Evolutionary conservation across 2,329 filamentous ascomycete species (phyloP).

Genomic region (Pestalotiopsis sp.): DNA sequence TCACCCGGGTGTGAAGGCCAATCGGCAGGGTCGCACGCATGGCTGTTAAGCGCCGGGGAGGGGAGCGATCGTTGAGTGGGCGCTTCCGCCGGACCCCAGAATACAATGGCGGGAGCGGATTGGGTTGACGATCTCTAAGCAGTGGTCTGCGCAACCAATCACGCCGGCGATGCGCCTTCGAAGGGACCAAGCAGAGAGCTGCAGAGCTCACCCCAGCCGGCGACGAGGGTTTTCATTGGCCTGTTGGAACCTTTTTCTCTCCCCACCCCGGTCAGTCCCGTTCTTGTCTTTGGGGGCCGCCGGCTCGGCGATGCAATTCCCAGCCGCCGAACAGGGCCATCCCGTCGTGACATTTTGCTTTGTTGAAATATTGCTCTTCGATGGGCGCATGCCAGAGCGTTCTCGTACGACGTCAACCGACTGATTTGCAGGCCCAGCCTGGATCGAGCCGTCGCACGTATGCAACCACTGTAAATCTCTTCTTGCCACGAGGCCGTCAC

Average conservation of each 20-base stretch:
- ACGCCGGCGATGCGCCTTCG: slow-evolving; percentile 6
- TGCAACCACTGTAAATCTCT: neutral
- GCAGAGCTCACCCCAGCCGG: neutral
- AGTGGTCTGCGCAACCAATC: slow-evolving; percentile 3
- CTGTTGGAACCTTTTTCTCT: neutral
- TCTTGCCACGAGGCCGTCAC: neutral
- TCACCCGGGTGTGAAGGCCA: neutral
- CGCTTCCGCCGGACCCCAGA: slow-evolving; percentile 7
- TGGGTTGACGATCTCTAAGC: slow-evolving; percentile 1
- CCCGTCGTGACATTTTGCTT: neutral
- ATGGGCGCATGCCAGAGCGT: neutral
- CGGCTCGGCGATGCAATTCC: slow-evolving; percentile 1
- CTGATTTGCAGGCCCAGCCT: neutral
- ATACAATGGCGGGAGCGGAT: slow-evolving; percentile 7
- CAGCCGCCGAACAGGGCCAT: neutral
- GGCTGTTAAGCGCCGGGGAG: slow-evolving; percentile 11
- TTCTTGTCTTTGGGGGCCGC: neutral
- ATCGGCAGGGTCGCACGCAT: slow-evolving; percentile 9
- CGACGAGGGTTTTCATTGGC: slow-evolving; percentile 5
- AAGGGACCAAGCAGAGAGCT: neutral
- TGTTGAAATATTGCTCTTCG: neutral
- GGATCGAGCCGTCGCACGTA: neutral
- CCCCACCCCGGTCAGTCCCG: neutral
- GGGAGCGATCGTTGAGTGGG: neutral
- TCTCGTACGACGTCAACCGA: slow-evolving; percentile 4